These are phyloP conservation scores for Bipolaris gigantea DNA, from an alignment of 2,329 filamentous ascomycete species.

Conservation along the genomic window DNA sequence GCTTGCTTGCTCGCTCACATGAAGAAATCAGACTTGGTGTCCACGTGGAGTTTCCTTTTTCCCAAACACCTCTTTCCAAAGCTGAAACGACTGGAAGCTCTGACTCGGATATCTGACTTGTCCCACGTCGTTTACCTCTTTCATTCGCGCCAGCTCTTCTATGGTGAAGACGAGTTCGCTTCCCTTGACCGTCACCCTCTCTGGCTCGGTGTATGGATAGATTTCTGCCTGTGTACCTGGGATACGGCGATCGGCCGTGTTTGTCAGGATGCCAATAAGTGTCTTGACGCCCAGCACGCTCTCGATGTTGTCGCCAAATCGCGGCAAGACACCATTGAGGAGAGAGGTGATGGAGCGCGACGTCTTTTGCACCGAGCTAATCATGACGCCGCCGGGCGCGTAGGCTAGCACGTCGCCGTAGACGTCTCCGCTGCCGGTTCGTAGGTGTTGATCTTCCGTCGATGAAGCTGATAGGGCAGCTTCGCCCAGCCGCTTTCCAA, in stretches of 20 bases:
- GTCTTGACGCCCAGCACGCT: constrained; percentile 34
- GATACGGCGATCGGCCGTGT: constrained; percentile 38
- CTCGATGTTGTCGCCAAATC: constrained; percentile 33
- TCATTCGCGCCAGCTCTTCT: constrained; percentile 21
- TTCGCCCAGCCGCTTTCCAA: constrained; percentile 17
- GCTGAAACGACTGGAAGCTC: constrained; percentile 30
- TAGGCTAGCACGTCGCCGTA: constrained; percentile 36
- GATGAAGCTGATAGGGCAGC: neutral
- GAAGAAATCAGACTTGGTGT: neutral
- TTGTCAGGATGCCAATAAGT: constrained; percentile 33
- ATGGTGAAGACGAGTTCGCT: constrained; percentile 15
- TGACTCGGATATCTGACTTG: constrained; percentile 35
- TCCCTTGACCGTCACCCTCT: constrained; percentile 14
- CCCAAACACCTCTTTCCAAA: constrained; percentile 37
- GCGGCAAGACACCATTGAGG: constrained; percentile 29
- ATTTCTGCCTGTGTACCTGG: constrained; percentile 32
- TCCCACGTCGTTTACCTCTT: constrained; percentile 19
- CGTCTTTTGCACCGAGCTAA: constrained; percentile 19
- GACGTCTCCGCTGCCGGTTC: constrained; percentile 39
- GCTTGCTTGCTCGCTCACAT: neutral
- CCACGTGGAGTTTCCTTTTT: neutral
- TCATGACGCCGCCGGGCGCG: constrained; percentile 32
- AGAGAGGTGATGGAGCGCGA: constrained; percentile 11
- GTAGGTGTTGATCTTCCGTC: neutral
- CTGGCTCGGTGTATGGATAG: constrained; percentile 25